Evolutionary conservation across 345 rosid genomes (phyloP), one percentile per base, ranked within the genome.

Genomic region (Angophora floribunda): DNA sequence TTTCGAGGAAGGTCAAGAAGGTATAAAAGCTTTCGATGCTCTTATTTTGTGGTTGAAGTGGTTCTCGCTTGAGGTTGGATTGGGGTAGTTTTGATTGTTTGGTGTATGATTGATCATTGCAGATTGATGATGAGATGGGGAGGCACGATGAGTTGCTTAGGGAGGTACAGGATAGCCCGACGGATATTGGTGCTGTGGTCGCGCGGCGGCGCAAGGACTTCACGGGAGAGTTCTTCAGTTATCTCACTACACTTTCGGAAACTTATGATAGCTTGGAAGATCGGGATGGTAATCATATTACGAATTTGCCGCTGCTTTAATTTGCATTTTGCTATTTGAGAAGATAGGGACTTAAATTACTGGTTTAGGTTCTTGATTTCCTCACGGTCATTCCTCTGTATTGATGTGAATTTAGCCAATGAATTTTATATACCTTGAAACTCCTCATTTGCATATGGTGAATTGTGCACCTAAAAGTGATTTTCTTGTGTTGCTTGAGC

Each of bases 41-140:
- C 67, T 44, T 87, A 30, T 41, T 87, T 44, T 67, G 19, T 30
- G 21, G 61, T 51, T 59, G 75, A 45, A 53, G 13, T 59, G 65
- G 30, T 61, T 47, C 51, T 50, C 16, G 57, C 15, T 88, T n/a
- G 41, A 57, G 49, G 30, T 61, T 57, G 47, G 52, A 52, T 14
- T 12, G 59, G 52, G 15, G 15, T 7, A 65, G 84, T 85, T 52
- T 52, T 88, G 50, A 61, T 47, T 53, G 70, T 52, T 85, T 9
- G 47, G 13, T 49, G 61, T 13, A 13, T 85, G 49, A 32, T 19
- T 19, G 36, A 51, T 55, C 82, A 6, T 94, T 94, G 94, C 95
- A 97, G 99, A 95, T 97, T 90, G 98, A 97, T 92, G 95, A 96
- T 86, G 98, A 96, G 85, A 97, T 97, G 99, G 99, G 95, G 90